Conservation (phyloP, 768 basidiomycete species). For the Cubamyces lactineus region DNA sequence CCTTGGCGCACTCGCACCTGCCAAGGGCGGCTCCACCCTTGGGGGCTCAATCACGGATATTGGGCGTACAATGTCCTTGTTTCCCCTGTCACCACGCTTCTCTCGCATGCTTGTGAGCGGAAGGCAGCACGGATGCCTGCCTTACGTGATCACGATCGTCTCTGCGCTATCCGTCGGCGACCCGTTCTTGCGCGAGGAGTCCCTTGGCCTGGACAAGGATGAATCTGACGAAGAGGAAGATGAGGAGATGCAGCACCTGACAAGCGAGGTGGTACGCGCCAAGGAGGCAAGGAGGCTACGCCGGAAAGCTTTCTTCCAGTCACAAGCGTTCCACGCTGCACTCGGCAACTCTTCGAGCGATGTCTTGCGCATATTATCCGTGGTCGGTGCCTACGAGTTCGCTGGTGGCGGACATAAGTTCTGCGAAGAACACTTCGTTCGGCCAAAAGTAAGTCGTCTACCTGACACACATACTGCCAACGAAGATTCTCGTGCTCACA, state of each 20-base stretch:
- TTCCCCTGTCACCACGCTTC: slow-evolving; percentile 92
- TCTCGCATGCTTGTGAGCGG: slow-evolving; percentile 93
- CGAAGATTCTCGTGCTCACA: background rate
- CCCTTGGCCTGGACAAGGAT: slow-evolving; percentile 47
- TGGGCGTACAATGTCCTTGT: slow-evolving; percentile 91
- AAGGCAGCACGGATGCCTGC: slow-evolving; percentile 85
- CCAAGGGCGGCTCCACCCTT: slow-evolving; percentile 19
- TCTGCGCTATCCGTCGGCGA: slow-evolving; percentile 93
- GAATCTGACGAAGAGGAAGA: slow-evolving; percentile 44
- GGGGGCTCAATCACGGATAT: slow-evolving; percentile 82
- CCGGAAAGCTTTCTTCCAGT: slow-evolving; percentile 80
- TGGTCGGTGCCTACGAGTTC: slow-evolving; percentile 97
- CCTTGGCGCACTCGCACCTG: slow-evolving; percentile 73
- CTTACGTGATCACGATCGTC: slow-evolving; percentile 90
- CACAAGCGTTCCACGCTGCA: slow-evolving; percentile 75
- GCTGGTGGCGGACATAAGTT: slow-evolving; percentile 80
- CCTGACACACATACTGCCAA: background rate
- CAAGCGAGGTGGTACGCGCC: slow-evolving; percentile 47
- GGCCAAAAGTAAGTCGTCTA: slow-evolving; percentile 67
- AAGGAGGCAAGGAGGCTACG: slow-evolving; percentile 63
- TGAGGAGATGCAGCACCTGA: slow-evolving; percentile 45
- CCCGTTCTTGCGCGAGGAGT: slow-evolving; percentile 89
- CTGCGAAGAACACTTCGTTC: slow-evolving; percentile 87
- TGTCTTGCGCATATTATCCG: slow-evolving; percentile 83
- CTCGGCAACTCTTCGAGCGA: slow-evolving; percentile 86